phyloP scores from a whole-genome alignment of 1,284 basidiomycete genomes.

The Naganishia sp. region DNA sequence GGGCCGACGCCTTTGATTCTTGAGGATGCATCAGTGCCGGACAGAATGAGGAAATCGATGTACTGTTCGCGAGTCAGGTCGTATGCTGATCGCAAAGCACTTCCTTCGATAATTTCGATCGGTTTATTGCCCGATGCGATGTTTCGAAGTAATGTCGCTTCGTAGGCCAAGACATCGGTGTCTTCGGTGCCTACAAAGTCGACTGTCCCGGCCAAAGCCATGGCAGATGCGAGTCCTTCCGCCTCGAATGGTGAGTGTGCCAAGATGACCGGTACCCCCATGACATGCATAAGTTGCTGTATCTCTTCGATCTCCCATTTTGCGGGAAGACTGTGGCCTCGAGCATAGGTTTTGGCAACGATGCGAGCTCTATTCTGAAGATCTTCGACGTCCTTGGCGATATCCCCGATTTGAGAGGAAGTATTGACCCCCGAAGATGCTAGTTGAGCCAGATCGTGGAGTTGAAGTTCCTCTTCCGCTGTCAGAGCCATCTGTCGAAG shows the following conservation, averaged over 20 bases:
- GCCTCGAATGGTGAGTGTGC: constrained; percentile 71
- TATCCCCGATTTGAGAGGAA: background rate
- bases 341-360: constrained; percentile 23
- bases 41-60: constrained; percentile 77
- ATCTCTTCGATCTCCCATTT: constrained; percentile 44
- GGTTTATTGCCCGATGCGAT: constrained; percentile 63
- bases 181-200: constrained; percentile 87
- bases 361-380: constrained; percentile 8
- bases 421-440: background rate
- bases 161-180: constrained; percentile 58
- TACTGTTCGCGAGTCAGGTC: constrained; percentile 62
- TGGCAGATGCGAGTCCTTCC: constrained; percentile 74
- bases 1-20: constrained; percentile 79
- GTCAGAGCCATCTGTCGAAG: constrained; percentile 44
- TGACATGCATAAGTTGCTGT: constrained; percentile 61
- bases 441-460: constrained; percentile 23
- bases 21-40: constrained; percentile 84
- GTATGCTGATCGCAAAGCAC: constrained; percentile 63
- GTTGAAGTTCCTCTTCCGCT: constrained; percentile 40
- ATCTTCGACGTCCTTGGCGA: constrained; percentile 1
- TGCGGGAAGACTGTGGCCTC: constrained; percentile 36
- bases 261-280: constrained; percentile 75
- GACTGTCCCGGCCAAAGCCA: constrained; percentile 70
- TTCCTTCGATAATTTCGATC: constrained; percentile 65
- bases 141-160: constrained; percentile 73